Evolutionary conservation across 2,329 filamentous ascomycete genomes (phyloP), one percentile per base, ranked within the genome.

Genomic region (Drechslerella coelobrocha): DNA sequence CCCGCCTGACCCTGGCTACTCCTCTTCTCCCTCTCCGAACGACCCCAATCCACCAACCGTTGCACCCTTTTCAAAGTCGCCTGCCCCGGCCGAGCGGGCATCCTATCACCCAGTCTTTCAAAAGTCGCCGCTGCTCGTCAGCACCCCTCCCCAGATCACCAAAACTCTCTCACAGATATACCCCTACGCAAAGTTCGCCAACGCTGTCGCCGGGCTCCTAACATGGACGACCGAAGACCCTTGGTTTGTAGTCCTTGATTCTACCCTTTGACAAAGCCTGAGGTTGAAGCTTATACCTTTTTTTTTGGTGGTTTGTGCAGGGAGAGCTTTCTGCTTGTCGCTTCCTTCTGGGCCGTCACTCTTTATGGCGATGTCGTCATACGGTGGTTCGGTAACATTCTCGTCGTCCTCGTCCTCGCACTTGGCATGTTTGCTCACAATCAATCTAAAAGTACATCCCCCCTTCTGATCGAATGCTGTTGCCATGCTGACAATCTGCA

Each of bases 191-290:
- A 82, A 96, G 6, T 92, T 92, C 4, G 82, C 97, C 63, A 97
- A 97, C 78, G 90, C 89, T 77, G 80, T 96, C 14, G 89, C 85
- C 1, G 94, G 93, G 0, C 81, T 99, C 72, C 77, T 99, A 73
- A 96, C 90, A 81, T 99, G 94, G 94, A 96, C 91, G 7, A 92
- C 89, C 0, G 89, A 86, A 39, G 94, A 99, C 78, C 88, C 92
- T 0, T 99, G 93, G 93, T 61, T 27, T 19, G 57, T 54, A 51
- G 9, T 17, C 37, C 37, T 29, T 5, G 3, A 6, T 23, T 21
- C 14, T 37, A 14, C 12, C 23, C 8, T 41, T 6, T 31, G 17
- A n/a, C 14, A 21, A 29, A 21, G 39, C 17, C 9, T 26, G 7
- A 19, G 10, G 26, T 10, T 19, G 7, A 10, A 31, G 48, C 23